These are phyloP conservation scores for Jatropha curcas DNA, from an alignment of 345 rosid species.

Conservation along the genomic window DNA sequence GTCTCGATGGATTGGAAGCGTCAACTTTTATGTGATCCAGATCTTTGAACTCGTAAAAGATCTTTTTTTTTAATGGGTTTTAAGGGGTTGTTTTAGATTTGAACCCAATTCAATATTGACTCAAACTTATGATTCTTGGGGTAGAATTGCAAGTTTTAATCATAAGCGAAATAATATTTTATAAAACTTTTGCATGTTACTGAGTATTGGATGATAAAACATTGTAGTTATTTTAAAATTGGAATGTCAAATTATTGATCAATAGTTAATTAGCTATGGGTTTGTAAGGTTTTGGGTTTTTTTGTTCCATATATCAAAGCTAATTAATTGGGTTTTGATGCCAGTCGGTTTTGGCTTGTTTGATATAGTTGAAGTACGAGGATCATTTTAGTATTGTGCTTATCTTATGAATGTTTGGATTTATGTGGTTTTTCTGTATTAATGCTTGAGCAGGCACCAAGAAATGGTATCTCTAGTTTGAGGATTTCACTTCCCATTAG, in stretches of 20 bases:
- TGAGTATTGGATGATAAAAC: neutral
- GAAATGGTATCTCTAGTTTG: constrained; percentile 29
- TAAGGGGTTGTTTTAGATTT: neutral
- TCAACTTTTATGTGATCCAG: neutral
- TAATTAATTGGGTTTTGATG: no score
- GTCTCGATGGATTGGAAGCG: neutral
- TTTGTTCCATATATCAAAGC: no score
- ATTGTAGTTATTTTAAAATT: neutral
- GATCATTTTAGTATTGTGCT: neutral
- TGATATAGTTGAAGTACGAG: no score
- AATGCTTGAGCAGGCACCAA: constrained; percentile 33
- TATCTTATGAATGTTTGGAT: neutral
- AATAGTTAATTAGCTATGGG: neutral
- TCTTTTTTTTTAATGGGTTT: neutral
- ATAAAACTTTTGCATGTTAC: neutral
- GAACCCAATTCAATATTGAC: neutral
- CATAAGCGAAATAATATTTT: neutral
- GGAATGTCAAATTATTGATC: neutral
- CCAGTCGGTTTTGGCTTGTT: neutral
- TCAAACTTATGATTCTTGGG: neutral
- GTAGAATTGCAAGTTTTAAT: neutral
- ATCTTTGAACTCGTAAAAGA: neutral
- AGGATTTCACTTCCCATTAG: constrained; percentile 32
- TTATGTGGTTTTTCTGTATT: neutral
- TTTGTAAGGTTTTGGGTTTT: neutral